Evolutionary conservation across 768 basidiomycete species (phyloP).

Genomic region (Favolaschia claudopus): DNA sequence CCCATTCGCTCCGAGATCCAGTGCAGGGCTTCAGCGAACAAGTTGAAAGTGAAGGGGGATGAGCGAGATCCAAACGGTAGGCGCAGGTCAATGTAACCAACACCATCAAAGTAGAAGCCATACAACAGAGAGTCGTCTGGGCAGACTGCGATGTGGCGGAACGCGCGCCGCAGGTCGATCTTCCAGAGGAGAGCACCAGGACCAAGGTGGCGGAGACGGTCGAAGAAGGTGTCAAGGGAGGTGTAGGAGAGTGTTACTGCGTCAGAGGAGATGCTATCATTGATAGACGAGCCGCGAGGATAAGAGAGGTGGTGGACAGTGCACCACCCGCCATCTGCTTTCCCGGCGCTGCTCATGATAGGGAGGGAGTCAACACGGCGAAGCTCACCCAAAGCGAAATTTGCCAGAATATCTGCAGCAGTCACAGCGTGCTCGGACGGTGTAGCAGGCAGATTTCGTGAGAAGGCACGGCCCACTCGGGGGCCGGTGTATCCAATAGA

Average conservation of each 20-base stretch:
- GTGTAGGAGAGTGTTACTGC: constrained; percentile 1
- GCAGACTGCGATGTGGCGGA: neutral
- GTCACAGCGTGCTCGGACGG: constrained; percentile 12
- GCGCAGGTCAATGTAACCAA: too few relatives aligned
- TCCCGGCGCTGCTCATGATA: neutral
- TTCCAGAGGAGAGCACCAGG: constrained; percentile 1
- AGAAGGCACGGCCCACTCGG: constrained; percentile 7
- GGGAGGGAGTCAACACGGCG: constrained; percentile 5
- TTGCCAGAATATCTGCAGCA: constrained; percentile 6
- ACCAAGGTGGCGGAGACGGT: neutral
- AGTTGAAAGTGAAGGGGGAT: too few relatives aligned
- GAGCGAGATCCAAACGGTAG: too few relatives aligned
- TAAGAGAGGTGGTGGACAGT: constrained; percentile 1
- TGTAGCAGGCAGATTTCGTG: constrained; percentile 13
- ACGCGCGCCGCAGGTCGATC: neutral
- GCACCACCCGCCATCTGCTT: neutral
- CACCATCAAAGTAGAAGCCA: neutral
- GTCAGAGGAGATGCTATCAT: neutral
- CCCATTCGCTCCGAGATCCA: too few relatives aligned
- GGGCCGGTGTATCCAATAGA: constrained; percentile 11
- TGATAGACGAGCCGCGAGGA: neutral
- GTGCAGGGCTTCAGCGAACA: too few relatives aligned
- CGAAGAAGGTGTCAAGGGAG: neutral
- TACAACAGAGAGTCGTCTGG: neutral
- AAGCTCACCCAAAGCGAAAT: constrained; percentile 1